Base-by-base conservation (phyloP, 2,329 filamentous ascomycete genomes). In the Colletotrichum acutatum region DNA sequence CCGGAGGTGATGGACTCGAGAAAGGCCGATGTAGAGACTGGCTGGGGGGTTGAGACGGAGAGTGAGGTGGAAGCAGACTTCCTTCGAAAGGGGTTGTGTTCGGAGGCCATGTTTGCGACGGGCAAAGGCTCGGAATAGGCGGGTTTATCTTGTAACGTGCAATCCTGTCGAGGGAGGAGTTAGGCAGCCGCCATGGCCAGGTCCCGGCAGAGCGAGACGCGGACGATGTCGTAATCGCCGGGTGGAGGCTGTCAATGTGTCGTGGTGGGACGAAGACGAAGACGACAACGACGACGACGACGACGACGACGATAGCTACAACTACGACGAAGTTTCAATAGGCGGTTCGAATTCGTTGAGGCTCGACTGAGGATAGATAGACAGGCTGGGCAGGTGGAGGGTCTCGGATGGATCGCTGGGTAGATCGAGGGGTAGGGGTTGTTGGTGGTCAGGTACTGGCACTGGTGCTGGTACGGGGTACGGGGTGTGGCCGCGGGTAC, bases 31-130 rank as follows among this genome's bases (percentile, higher is more conserved):
- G 74, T 78, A 73, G 58, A 78, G 73, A 75, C 77, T 71, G 76
- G 72, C 62, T 77, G 76, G 63, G 74, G 74, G 57, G 76, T 76
- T 22, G 76, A 52, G 52, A 66, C n/a, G 22, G 70, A 52, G 28
- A 71, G 30, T 5, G 65, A 61, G 56, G 74, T 37, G 63, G 74
- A 62, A 56, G 77, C 72, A 42, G 74, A 76, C 79, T 83, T 87
- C 76, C 84, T 86, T 75, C 87, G 87, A 77, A 89, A 89, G 12
- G 87, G 87, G 76, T 89, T 89, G 56, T 71, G 71, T 74, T 71
- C 57, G 71, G 71, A 84, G 60, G 79, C 80, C 70, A 85, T 80
- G 61, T 80, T 75, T 53, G 28, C 28, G 46, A 49, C 49, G 32
- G 34, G 66, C 60, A 60, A 56, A 34, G 66, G 59, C 46, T 70